Conservation (phyloP, 2,329 filamentous ascomycete species). For the Trichothecium sympodiale region DNA sequence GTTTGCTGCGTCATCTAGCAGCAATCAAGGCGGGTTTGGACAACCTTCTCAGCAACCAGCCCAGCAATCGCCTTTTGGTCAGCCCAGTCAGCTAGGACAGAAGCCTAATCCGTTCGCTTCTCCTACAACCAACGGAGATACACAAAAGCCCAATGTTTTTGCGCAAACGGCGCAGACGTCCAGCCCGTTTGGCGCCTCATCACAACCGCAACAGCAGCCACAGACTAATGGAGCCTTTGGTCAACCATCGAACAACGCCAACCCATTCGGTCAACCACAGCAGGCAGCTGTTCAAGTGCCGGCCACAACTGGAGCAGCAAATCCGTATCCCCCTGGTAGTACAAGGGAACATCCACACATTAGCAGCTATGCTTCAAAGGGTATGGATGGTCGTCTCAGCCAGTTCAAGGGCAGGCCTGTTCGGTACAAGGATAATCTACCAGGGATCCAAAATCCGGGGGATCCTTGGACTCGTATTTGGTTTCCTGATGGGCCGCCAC, state of each 20-base stretch:
- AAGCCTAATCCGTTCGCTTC: conserved; percentile 26
- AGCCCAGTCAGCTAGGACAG: conserved; percentile 23
- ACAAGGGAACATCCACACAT: conserved; percentile 31
- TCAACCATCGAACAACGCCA: conserved; percentile 13
- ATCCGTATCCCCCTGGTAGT: conserved; percentile 33
- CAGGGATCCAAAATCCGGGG: conserved; percentile 39
- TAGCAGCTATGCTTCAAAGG: conserved; percentile 30
- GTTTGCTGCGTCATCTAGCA: neutral
- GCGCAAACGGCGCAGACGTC: conserved; percentile 6
- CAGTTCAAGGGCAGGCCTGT: conserved; percentile 56
- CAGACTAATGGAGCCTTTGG: conserved; percentile 12
- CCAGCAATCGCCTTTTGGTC: conserved; percentile 21
- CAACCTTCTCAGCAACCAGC: conserved; percentile 14
- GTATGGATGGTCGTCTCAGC: conserved; percentile 32
- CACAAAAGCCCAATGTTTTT: neutral
- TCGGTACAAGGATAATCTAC: conserved; percentile 38
- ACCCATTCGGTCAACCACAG: conserved; percentile 12
- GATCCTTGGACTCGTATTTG: conserved; percentile 55
- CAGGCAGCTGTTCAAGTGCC: conserved; percentile 3
- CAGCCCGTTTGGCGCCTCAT: conserved; percentile 17
- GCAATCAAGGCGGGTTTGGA: conserved; percentile 13
- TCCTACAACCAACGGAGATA: conserved; percentile 5
- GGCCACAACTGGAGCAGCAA: conserved; percentile 10
- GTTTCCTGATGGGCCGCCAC: conserved; percentile 61
- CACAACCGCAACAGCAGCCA: conserved; percentile 11